These are phyloP conservation scores for Penicillium sp. DNA, from an alignment of 2,329 filamentous ascomycete species.

Conservation along the genomic window DNA sequence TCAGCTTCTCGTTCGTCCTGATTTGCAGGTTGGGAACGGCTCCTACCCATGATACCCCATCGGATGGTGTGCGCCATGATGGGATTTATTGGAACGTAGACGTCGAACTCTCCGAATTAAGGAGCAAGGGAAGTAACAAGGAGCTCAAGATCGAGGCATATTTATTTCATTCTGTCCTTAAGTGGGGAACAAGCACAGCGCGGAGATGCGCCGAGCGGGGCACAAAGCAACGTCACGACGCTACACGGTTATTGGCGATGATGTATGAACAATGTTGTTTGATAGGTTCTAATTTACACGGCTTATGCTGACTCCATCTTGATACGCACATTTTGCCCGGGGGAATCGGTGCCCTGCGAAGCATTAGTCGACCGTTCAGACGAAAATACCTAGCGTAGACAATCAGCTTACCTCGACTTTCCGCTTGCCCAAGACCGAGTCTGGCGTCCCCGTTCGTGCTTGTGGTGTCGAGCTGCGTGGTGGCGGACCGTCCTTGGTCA, in stretches of 20 bases:
- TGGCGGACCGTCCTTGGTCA: conserved; percentile 60
- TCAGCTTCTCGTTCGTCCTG: conserved; percentile 10
- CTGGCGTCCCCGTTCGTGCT: conserved; percentile 54
- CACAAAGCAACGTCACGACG: conserved; percentile 20
- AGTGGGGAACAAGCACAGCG: conserved; percentile 8
- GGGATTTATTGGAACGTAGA: background rate
- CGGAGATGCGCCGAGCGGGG: conserved; percentile 31
- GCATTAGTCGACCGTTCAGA: conserved; percentile 2
- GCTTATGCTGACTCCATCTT: conserved; percentile 38
- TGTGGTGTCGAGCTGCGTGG: conserved; percentile 33
- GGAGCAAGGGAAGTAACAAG: background rate
- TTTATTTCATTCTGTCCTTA: conserved; percentile 3
- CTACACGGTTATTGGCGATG: conserved; percentile 3
- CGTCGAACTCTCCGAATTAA: background rate
- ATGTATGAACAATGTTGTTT: conserved; percentile 2
- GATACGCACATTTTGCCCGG: conserved; percentile 38
- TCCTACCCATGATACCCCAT: conserved; percentile 47
- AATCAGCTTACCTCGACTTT: conserved; percentile 62
- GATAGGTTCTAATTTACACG: conserved; percentile 8
- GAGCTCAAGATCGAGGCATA: no score
- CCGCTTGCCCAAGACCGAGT: conserved; percentile 67
- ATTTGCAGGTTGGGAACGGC: background rate
- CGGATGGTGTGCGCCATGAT: conserved; percentile 39
- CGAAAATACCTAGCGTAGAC: background rate
- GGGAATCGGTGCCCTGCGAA: conserved; percentile 34